Evolutionary conservation across 2,329 filamentous ascomycete genomes (phyloP), one percentile per base, ranked within the genome.

Genomic region (Paraphaeosphaeria minitans): DNA sequence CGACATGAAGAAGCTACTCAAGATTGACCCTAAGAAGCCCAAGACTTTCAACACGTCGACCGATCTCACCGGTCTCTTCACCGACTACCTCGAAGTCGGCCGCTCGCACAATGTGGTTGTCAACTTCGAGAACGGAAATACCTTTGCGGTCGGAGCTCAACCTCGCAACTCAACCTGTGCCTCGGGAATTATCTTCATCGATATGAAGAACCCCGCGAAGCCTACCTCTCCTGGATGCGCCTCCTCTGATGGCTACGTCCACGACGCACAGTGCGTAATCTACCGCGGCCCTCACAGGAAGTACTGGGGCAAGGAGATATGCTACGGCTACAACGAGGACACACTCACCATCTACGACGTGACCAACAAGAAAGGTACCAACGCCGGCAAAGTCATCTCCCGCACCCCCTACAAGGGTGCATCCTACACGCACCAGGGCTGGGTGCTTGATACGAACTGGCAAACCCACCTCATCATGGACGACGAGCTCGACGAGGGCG

Each of bases 221-320:
- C 73, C 73, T 13, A 80, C 73, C 37, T 80, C 79, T 6, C 81
- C 83, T 19, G 85, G 84, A 29, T 87, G 84, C 66, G 80, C 80
- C 4, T 75, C 78, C n/a, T 71, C 80, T 35, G 85, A 86, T 67
- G 84, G 84, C 57, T 87, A 87, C 67, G 83, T 85, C 19, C 85
- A 87, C 68, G 85, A 87, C 63, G 84, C 84, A 4, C 84, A 87
- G 72, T 87, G 85, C 72, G 77, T 87, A 31, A 79, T 83, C 48
- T 85, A 84, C 75, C 79, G 77, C 13, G 84, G 84, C 1, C 83
- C 84, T 1, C 78, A 85, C 64, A 73, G 72, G 55, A 71, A 78
- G 49, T 85, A 83, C 74, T 74, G 75, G 14, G 81, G 79, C 29
- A 77, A 77, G 2, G 82, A 86, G 47, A 84, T 86, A 62, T 86